Evolutionary conservation across 345 rosid species (phyloP).

Genomic region (Alliaria petiolata): DNA sequence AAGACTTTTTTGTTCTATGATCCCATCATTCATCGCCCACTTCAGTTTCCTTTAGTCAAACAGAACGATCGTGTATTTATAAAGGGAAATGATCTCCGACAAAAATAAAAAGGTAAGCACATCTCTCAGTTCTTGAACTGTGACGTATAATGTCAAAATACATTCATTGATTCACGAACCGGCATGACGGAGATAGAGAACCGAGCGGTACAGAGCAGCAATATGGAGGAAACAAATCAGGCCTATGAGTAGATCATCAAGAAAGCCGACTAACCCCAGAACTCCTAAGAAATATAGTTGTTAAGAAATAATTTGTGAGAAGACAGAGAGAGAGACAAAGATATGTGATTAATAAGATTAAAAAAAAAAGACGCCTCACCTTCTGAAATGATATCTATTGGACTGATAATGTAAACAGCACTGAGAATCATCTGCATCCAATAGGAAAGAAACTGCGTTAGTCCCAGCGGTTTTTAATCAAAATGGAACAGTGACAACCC

Average conservation of each 20-base stretch:
- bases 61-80: background rate
- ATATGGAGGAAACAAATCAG: conserved; percentile 73
- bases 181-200: conserved; percentile 71
- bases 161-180: conserved; percentile 57
- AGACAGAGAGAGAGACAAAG: background rate
- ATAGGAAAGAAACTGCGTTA: conserved; percentile 4
- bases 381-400: conserved; percentile 87
- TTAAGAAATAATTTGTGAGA: background rate
- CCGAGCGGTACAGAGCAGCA: conserved; percentile 82
- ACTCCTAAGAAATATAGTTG: conserved; percentile 47
- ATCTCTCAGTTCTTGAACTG: background rate
- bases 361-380: conserved; percentile 37
- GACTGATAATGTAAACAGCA: conserved; percentile 68
- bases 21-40: background rate
- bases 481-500: background rate
- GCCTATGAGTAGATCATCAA: conserved; percentile 71
- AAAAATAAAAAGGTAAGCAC: background rate
- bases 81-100: background rate
- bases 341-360: background rate
- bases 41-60: too few species aligned
- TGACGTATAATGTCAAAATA: too few species aligned
- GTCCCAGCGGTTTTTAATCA: too few species aligned
- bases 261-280: conserved; percentile 67
- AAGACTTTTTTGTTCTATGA: background rate
- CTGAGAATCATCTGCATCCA: conserved; percentile 61